Evolutionary conservation across 202 grass and related monocot species (phyloP).

Genomic region (Bolboschoenoplectus hybrid): DNA sequence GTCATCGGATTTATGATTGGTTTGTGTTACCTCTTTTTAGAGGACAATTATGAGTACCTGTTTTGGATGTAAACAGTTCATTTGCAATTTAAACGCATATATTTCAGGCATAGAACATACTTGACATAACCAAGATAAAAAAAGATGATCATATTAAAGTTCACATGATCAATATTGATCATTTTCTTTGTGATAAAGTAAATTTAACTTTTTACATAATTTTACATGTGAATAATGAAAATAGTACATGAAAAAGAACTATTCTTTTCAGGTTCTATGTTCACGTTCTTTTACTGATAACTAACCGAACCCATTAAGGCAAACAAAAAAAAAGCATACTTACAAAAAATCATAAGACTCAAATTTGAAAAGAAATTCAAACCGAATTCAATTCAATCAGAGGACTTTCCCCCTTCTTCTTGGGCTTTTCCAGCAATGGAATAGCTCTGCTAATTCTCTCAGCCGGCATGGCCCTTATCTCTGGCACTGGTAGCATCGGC

Average conservation of each 20-base stretch:
- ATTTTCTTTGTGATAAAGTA: slow-evolving; percentile 9
- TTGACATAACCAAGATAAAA: not conserved
- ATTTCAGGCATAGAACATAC: not conserved
- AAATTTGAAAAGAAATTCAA: slow-evolving; percentile 21
- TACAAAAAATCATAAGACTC: not conserved
- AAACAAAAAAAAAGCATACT: slow-evolving; percentile 29
- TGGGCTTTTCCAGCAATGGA: slow-evolving; percentile 19
- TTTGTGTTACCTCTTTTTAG: not conserved
- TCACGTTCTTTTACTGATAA: slow-evolving; percentile 24
- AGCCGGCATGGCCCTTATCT: not conserved
- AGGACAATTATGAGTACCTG: not conserved
- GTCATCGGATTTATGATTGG: not conserved
- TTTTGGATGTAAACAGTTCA: not conserved
- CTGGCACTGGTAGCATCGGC: not conserved
- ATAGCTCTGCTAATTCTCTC: slow-evolving; percentile 4
- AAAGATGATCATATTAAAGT: not conserved
- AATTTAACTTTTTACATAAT: not conserved
- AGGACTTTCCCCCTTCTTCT: not conserved
- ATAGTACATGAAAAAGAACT: not conserved
- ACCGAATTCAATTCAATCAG: slow-evolving; percentile 22
- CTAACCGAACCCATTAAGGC: slow-evolving; percentile 18
- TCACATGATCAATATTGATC: not conserved
- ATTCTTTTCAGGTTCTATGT: not conserved
- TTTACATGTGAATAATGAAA: slow-evolving; percentile 9
- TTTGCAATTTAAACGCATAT: not conserved